Base-by-base conservation (phyloP, 2,329 filamentous ascomycete genomes). In the Aspergillus novofumigatus region DNA sequence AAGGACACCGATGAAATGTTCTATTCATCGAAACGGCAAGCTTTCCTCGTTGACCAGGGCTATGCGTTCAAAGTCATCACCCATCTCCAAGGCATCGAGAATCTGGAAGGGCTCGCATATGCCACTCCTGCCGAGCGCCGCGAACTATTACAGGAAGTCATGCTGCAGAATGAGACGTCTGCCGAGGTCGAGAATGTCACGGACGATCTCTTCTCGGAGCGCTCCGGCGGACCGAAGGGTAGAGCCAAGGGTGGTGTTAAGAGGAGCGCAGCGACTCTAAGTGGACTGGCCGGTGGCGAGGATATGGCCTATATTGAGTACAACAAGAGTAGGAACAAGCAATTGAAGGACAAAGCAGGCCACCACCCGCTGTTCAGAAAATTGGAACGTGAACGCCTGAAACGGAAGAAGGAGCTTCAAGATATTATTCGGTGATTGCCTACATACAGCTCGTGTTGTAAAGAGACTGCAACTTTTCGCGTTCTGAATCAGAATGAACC, bases 61-160 rank as follows among this genome's bases (percentile, higher is more conserved):
- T 99, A 99, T 72, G 93, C 94, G 0, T 99, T 99, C 83, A 97
- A 97, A 72, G 93, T 97, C 60, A 99, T 99, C 72, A 99, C 94
- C 0, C 91, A 96, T 69, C 82, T 99, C 7, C 88, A 92, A 68
- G 94, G 93, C 52, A 91, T 99, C 62, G 91, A 97, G 59, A 85
- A 90, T 58, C 88, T 93, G 53, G 86, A 89, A 0, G 86, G 87
- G 0, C 82, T 99, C 1, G 89, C 88, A 1, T 97, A 95, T 71
- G 85, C 85, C 1, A 90, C 90, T 1, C 83, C 91, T 0, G 80
- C 85, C 6, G 92, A 96, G 67, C 87, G 92, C 4, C 87, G 91
- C 49, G 92, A 96, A 72, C 82, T 97, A 26, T 82, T 99, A 1
- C 88, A 92, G 64, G 90, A 95, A 66, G 91, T 97, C 2, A 84